These are phyloP conservation scores for Naumovozyma dairenensis DNA, from an alignment of 805 yeast species.

Conservation along the genomic window DNA sequence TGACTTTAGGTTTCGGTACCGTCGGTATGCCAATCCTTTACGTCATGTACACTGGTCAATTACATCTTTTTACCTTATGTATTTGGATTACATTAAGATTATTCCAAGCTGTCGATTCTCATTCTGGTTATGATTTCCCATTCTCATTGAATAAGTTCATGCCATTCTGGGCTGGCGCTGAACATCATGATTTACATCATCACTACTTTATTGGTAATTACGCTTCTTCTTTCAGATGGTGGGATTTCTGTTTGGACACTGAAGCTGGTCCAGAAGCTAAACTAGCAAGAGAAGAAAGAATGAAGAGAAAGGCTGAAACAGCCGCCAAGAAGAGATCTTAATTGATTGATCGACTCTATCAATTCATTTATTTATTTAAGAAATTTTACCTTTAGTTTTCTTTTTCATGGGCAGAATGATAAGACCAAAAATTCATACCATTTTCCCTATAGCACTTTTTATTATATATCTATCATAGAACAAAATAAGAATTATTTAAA, in stretches of 20 bases:
- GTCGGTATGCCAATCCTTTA: conserved; percentile 89
- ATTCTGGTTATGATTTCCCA: conserved; percentile 97
- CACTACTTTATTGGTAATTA: conserved; percentile 93
- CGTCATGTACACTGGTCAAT: conserved; percentile 61
- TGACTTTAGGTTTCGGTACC: conserved; percentile 87
- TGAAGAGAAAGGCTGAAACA: conserved; percentile 46
- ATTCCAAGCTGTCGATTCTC: conserved; percentile 95
- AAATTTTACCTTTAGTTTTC: too few relatives aligned
- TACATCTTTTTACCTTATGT: conserved; percentile 85
- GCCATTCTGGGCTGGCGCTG: conserved; percentile 98
- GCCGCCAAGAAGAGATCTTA: conserved; percentile 26
- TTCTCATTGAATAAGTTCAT: conserved; percentile 86
- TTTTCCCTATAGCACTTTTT: neutral
- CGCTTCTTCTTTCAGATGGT: conserved; percentile 91
- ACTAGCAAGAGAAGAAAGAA: conserved; percentile 56
- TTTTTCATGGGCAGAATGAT: too few relatives aligned
- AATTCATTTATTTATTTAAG: too few relatives aligned
- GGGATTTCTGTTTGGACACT: conserved; percentile 84
- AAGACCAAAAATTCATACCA: neutral
- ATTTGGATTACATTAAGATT: conserved; percentile 81
- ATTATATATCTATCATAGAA: too few relatives aligned
- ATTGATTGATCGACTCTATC: too few relatives aligned
- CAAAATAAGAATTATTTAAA: too few relatives aligned
- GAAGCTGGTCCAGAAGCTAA: conserved; percentile 81
- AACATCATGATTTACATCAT: conserved; percentile 96